Evolutionary conservation across 768 basidiomycete genomes (phyloP).

Genomic region (Termitomyces heimii): DNA sequence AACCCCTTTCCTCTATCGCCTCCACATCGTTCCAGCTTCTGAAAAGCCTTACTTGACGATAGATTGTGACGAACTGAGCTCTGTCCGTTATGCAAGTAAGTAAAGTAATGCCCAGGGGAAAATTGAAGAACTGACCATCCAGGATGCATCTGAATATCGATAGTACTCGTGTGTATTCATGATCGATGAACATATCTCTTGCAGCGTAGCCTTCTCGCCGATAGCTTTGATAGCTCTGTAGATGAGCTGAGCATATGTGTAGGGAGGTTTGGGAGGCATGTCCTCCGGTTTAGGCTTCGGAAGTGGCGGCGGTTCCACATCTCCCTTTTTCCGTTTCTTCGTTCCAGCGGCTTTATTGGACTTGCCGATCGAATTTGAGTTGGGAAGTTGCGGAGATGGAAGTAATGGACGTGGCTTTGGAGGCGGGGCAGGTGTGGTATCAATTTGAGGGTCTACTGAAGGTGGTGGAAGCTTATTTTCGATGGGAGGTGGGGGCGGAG

Average conservation of each 20-base stretch:
- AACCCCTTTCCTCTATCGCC: slow-evolving; percentile 89
- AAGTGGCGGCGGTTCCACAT: slow-evolving; percentile 30
- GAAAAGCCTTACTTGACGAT: slow-evolving; percentile 88
- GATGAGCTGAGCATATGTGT: slow-evolving; percentile 90
- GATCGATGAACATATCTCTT: slow-evolving; percentile 92
- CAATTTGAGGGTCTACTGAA: slow-evolving; percentile 32
- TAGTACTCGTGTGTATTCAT: slow-evolving; percentile 88
- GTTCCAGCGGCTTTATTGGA: slow-evolving; percentile 36
- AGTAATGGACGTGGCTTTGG: slow-evolving; percentile 26
- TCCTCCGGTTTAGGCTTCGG: slow-evolving; percentile 57
- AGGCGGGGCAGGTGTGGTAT: slow-evolving; percentile 33
- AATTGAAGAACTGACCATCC: slow-evolving; percentile 67
- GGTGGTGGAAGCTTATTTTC: slow-evolving; percentile 42
- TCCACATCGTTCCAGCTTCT: slow-evolving; percentile 81
- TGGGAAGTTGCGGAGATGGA: slow-evolving; percentile 50
- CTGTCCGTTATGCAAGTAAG: slow-evolving; percentile 29
- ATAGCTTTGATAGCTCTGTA: slow-evolving; percentile 81
- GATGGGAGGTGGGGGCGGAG: slow-evolving; percentile 54
- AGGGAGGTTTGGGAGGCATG: slow-evolving; percentile 83
- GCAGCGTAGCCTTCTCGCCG: slow-evolving; percentile 82
- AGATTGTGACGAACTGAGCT: slow-evolving; percentile 93
- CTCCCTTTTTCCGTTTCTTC: slow-evolving; percentile 72
- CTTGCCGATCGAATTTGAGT: slow-evolving; percentile 54
- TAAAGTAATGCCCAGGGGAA: background rate
- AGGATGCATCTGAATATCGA: slow-evolving; percentile 78